Evolutionary conservation across 441 rosid genomes (phyloP), one percentile per base, ranked within the genome.

Genomic region (Biscutella auriculata): DNA sequence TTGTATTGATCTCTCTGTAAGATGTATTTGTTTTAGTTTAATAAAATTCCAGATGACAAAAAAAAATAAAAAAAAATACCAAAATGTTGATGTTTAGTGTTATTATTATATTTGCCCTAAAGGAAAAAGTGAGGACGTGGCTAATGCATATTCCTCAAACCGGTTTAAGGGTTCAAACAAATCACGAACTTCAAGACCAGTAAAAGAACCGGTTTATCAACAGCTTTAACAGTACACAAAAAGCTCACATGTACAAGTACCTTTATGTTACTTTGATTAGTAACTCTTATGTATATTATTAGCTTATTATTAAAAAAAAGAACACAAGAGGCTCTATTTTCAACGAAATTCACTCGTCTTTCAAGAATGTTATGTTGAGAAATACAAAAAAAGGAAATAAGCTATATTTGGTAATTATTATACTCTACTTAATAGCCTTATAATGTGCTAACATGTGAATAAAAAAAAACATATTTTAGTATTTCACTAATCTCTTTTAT

Each of bases 221-320:
- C 61, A 66, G 60, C 71, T 53, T 67, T 60, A 67, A 45, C 66
- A 67, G 71, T 45, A 60, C 47, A 50, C 23, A 60, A 60, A 53
- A 36, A 35, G 56, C 56, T 49, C 69, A 53, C 71, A 67, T 59
- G 61, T 60, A 15, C 13, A 29, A 47, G 49, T 48, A 48, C 21
- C 57, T 47, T 64, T 65, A 27, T 65, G 62, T 23, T 66, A 59
- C 65, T 19, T 19, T 59, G 66, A 66, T 66, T 59, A 58, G 60
- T 52, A 53, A 45, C 56, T 52, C 49, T 36, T 67, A 45, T 60
- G 51, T 33, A 60, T 41, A 61, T 61, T 25, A 61, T 60, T 54
- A 60, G 62, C 62, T 14, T 67, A 53, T 60, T 67, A 67, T 67
- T 53, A 63, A 1, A 19, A 1, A n/a, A n/a, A 25, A 52, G n/a